These are phyloP conservation scores for Coniella lustricola DNA, from an alignment of 2,329 filamentous ascomycete genomes.

Conservation along the genomic window DNA sequence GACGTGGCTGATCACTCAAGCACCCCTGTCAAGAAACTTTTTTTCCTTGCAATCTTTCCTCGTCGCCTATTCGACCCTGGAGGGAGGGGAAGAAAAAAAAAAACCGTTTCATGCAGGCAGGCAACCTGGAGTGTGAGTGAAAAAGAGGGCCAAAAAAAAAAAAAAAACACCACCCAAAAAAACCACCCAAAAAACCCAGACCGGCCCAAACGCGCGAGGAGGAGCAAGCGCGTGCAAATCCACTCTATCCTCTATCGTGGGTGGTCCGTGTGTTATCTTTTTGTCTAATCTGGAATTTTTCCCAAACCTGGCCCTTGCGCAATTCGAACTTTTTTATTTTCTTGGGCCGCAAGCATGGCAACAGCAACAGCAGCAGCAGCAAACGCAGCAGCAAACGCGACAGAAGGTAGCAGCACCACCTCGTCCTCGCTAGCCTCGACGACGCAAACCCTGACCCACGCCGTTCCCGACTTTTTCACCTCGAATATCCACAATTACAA, in stretches of 20 bases:
- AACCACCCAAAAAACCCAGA: not conserved
- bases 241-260: not conserved
- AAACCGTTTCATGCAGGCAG: too few species aligned
- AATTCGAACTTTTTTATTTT: not conserved
- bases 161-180: not conserved
- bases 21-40: not conserved
- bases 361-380: conserved; percentile 25
- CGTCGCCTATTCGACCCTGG: not conserved
- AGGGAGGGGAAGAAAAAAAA: too few species aligned
- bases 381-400: conserved; percentile 23
- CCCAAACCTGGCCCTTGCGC: not conserved
- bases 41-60: too few species aligned
- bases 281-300: not conserved
- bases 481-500: too few species aligned
- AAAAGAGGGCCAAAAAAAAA: not conserved
- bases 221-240: not conserved
- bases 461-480: conserved; percentile 25
- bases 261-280: not conserved
- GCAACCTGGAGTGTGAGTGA: too few species aligned
- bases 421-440: conserved; percentile 54
- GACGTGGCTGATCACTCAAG: too few species aligned
- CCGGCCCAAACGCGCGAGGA: not conserved
- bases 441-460: conserved; percentile 54
- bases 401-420: conserved; percentile 38
- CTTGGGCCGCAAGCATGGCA: not conserved